phyloP scores from a whole-genome alignment of 495 filamentous ascomycete genomes.

The Annulohypoxylon nitens region DNA sequence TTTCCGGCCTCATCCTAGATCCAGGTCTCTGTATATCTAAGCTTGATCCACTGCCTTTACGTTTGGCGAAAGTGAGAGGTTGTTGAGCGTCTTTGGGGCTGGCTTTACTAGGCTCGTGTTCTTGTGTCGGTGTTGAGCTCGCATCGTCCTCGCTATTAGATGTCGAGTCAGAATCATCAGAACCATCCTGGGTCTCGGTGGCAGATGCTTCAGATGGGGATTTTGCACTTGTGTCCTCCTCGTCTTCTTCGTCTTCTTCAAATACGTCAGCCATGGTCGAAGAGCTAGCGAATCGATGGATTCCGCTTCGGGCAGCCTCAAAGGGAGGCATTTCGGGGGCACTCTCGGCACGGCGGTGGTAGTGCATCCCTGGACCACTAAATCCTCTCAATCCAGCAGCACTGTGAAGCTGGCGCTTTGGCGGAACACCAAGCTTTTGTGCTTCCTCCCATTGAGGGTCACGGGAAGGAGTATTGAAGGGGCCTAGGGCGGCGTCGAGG shows the following conservation, averaged over 20 bases:
- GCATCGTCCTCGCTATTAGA: conserved; percentile 42
- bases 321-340: conserved; percentile 90
- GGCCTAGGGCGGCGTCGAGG: conserved; percentile 93
- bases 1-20: conserved; percentile 54
- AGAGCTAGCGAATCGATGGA: conserved; percentile 70
- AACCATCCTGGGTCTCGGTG: conserved; percentile 38
- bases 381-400: conserved; percentile 82
- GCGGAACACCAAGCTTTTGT: conserved; percentile 68
- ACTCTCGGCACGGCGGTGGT: conserved; percentile 91
- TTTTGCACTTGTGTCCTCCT: conserved; percentile 51
- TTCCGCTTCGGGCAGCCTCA: conserved; percentile 72
- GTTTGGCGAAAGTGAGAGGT: conserved; percentile 46
- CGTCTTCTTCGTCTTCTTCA: conserved; percentile 93
- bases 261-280: conserved; percentile 90
- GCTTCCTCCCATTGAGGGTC: conserved; percentile 70
- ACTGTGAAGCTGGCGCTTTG: conserved; percentile 88
- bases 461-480: conserved; percentile 83
- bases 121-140: conserved; percentile 49
- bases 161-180: conserved; percentile 41
- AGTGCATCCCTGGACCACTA: conserved; percentile 85
- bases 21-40: conserved; percentile 48
- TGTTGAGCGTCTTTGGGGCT: conserved; percentile 22
- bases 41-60: conserved; percentile 57
- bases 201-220: conserved; percentile 48
- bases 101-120: conserved; percentile 30